Base-by-base conservation (phyloP, 805 yeast species). In the Candida ascalaphidarum region DNA sequence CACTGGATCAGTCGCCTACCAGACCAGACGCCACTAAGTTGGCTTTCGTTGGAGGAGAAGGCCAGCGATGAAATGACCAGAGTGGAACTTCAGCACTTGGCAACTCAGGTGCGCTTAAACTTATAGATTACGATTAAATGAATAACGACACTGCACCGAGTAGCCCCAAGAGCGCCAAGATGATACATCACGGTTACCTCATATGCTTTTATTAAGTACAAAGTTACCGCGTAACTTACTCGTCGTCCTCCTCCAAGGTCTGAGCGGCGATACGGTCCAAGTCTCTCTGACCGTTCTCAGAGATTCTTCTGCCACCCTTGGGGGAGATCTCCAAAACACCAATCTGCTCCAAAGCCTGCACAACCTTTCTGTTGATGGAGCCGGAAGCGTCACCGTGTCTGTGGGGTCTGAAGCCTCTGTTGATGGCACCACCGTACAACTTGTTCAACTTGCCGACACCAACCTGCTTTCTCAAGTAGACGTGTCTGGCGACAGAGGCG, bases 181-280 rank as follows among this genome's bases (percentile, higher is more conserved):
- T n/a, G n/a, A n/a, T n/a, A n/a, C n/a, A n/a, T n/a, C n/a, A n/a
- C n/a, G n/a, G n/a, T n/a, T n/a, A n/a, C n/a, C n/a, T n/a, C n/a
- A n/a, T n/a, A n/a, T n/a, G n/a, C n/a, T n/a, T n/a, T n/a, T n/a
- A n/a, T n/a, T n/a, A n/a, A n/a, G n/a, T n/a, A n/a, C n/a, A n/a
- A n/a, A n/a, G n/a, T n/a, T n/a, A n/a, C n/a, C n/a, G n/a, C n/a
- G n/a, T n/a, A n/a, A n/a, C n/a, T n/a, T n/a, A n/a, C 40, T 62
- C 60, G 43, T 82, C 94, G 59, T 82, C 92, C 62, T 77, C 78
- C 74, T 86, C 95, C 68, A 83, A 77, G 65, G 95, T 85, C 75
- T 86, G 95, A 67, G 95, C 95, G 63, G 97, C 97, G 68, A 89
- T 89, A 81, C 99, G 96, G 77, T 92, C 99, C 75, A 92, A 82